Conservation (phyloP, 2,329 filamentous ascomycete genomes). For the Orbilia oligospora region DNA sequence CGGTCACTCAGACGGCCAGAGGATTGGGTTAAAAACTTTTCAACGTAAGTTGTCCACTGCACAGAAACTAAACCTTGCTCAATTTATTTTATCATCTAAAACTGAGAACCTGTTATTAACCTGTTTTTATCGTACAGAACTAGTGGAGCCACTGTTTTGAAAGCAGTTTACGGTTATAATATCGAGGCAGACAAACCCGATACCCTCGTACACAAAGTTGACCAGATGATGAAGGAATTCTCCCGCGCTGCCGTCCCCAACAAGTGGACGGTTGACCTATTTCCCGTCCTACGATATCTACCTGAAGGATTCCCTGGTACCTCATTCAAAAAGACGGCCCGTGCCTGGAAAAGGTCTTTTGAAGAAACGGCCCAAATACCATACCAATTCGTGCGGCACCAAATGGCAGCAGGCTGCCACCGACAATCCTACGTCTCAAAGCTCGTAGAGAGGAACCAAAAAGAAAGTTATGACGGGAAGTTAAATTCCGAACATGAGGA, state of each 20-base stretch:
- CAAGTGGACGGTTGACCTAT: conserved; percentile 47
- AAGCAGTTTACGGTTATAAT: conserved; percentile 56
- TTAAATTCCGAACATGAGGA: conserved; percentile 38
- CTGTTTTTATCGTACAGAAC: conserved; percentile 16
- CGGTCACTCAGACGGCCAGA: conserved; percentile 57
- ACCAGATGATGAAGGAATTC: conserved; percentile 59
- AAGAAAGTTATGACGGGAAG: background rate
- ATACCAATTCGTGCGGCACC: conserved; percentile 45
- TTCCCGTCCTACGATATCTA: conserved; percentile 46
- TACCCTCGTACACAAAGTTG: conserved; percentile 40
- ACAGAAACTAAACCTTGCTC: too few relatives aligned
- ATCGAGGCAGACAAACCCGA: conserved; percentile 49
- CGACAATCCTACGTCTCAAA: conserved; percentile 51
- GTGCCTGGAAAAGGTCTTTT: conserved; percentile 47
- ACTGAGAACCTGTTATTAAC: background rate
- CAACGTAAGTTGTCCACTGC: conserved; percentile 55
- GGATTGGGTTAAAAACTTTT: conserved; percentile 61
- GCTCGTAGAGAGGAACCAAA: conserved; percentile 39
- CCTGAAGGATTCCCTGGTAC: conserved; percentile 56
- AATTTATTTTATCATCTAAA: too few relatives aligned
- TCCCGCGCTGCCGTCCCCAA: conserved; percentile 48
- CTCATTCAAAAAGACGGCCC: conserved; percentile 50
- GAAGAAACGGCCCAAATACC: conserved; percentile 39
- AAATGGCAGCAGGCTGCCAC: conserved; percentile 27
- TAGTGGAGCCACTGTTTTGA: conserved; percentile 43